These are phyloP conservation scores for Blepharisma undulans DNA, from an alignment of 169 alveolate genomes.

Conservation along the genomic window DNA sequence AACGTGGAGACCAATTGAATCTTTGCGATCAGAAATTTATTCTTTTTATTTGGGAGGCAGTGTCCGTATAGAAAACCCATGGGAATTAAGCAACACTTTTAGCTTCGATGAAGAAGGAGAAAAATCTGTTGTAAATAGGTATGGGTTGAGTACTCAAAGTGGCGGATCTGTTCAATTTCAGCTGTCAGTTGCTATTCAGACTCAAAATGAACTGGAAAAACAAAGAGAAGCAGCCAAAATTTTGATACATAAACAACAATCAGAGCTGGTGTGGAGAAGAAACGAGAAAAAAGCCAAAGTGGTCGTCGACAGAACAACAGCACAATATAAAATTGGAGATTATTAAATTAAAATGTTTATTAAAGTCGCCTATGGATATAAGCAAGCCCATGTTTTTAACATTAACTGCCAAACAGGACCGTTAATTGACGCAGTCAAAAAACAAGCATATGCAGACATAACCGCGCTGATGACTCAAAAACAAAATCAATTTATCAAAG, in stretches of 20 bases:
- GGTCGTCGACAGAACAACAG: not conserved
- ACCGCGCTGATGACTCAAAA: conserved; percentile 35
- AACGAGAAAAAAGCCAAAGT: not conserved
- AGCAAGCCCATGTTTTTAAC: conserved; percentile 53
- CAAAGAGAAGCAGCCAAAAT: not conserved
- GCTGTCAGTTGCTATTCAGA: not conserved
- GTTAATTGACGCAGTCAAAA: conserved; percentile 48
- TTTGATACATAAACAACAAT: not conserved
- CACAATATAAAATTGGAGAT: not conserved
- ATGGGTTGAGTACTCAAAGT: conserved; percentile 37
- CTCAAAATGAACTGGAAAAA: not conserved
- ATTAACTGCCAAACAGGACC: conserved; percentile 66
- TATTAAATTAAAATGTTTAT: conserved; percentile 40
- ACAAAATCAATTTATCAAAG: conserved; percentile 47
- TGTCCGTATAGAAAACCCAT: conserved; percentile 8
- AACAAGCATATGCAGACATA: conserved; percentile 55
- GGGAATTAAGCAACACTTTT: conserved; percentile 13
- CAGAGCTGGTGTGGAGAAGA: conserved; percentile 17
- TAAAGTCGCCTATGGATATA: conserved; percentile 56
- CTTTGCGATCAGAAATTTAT: conserved; percentile 15
- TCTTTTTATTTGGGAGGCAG: conserved; percentile 36
- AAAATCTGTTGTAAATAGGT: conserved; percentile 22
- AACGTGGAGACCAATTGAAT: conserved; percentile 23
- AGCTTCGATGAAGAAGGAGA: conserved; percentile 16
- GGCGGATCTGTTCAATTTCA: conserved; percentile 30